Evolutionary conservation across 345 rosid species (phyloP).

Genomic region (Lepidium aucheri): DNA sequence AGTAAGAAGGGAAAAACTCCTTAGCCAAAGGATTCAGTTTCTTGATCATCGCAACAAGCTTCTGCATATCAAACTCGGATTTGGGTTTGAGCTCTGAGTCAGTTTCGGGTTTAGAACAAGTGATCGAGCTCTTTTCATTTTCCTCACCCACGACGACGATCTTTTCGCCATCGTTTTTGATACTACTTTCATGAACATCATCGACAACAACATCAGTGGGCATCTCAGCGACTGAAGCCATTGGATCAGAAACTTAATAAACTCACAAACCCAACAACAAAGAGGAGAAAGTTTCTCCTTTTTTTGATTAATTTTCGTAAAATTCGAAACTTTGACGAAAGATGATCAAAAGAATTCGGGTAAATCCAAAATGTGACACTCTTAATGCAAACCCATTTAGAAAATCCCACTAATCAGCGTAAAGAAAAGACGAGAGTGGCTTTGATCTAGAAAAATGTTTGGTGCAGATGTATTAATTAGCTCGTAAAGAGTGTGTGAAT

Average conservation of each 20-base stretch:
- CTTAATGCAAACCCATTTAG: constrained; percentile 10
- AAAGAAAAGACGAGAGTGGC: background rate
- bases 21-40: constrained; percentile 82
- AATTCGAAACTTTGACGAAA: background rate
- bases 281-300: background rate
- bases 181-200: constrained; percentile 35
- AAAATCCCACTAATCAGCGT: background rate
- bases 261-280: background rate
- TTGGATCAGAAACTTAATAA: constrained; percentile 25
- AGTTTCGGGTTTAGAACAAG: constrained; percentile 30
- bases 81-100: constrained; percentile 44
- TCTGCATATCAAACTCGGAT: constrained; percentile 54
- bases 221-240: constrained; percentile 71
- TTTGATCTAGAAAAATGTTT: constrained; percentile 8
- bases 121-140: constrained; percentile 24
- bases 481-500: background rate
- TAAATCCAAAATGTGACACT: constrained; percentile 16
- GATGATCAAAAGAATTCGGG: background rate
- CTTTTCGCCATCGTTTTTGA: constrained; percentile 13
- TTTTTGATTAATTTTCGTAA: background rate
- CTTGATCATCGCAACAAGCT: constrained; percentile 74
- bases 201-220: constrained; percentile 20
- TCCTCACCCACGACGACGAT: background rate
- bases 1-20: constrained; percentile 70
- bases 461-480: background rate